Base-by-base conservation (phyloP, 345 rosid genomes). In the Eucalyptus regnans region DNA sequence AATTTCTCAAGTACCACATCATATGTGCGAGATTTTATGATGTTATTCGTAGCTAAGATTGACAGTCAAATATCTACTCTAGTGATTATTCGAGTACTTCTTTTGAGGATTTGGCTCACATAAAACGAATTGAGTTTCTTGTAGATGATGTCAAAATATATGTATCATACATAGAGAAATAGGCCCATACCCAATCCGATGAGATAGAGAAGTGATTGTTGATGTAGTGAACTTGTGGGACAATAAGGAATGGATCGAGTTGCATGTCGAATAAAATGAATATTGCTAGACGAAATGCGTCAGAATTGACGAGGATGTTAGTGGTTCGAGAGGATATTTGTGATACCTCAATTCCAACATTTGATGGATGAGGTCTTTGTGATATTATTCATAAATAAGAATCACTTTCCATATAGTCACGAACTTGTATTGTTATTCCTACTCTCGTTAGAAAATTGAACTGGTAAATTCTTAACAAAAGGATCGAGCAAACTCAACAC, bases 301-400 rank as follows among this genome's bases (percentile, higher is more conserved):
- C 43, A 9, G 3, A 2, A 16, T 22, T 66, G 3, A 66, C 0
- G 22, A 16, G 43, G 7, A 31, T 37, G 12, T 16, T 3, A 66
- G 7, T 66, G 43, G 7, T 31, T 66, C 2, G 0, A 66, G 79
- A 31, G 43, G 22, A 37, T 31, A 66, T 16, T 66, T 31, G 22
- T 31, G 43, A 66, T 37, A 31, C 79, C 43, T 37, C 79, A 66
- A 66, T 66, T 16, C 43, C 79, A 66, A 66, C 79, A 31, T 66
- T 66, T 31, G 41, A 8, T 8, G 12, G 79, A 66, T 17, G 79
- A n/a, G 68, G 22, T 66, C 10, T 31, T 66, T 66, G 43, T 4
- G 43, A 66, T 31, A 20, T 66, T 66, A 16, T 66, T 66, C 43
- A 16, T 0, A 16, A 66, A 18, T 66, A 66, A 66, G 22, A 66